A percentile compares a stretch with the other conserved stretches of the same genome.
Evolutionary conservation across 208 protist species (phyloP).

Genomic region (Wallacemonas sp.): DNA sequence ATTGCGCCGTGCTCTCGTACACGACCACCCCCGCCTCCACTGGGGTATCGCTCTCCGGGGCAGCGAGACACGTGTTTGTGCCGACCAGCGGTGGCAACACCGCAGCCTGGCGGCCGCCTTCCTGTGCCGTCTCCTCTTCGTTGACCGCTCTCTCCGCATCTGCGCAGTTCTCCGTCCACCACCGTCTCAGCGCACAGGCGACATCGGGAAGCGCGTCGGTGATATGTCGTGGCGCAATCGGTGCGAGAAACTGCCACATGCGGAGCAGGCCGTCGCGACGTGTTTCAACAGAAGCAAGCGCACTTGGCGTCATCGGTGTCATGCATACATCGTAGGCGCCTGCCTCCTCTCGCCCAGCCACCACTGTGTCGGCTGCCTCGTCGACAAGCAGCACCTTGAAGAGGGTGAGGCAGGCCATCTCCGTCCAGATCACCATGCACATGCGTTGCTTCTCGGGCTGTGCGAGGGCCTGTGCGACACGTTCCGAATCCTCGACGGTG

Average conservation of each 20-base stretch:
- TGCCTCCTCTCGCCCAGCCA: not conserved
- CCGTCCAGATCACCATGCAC: constrained; percentile 43
- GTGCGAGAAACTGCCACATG: constrained; percentile 61
- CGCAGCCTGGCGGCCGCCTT: no score
- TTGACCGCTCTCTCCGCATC: no score
- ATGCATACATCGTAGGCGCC: constrained; percentile 9
- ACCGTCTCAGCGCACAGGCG: no score
- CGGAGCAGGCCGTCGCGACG: constrained; percentile 29
- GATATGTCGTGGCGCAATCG: constrained; percentile 6
- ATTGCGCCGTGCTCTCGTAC: constrained; percentile 18
- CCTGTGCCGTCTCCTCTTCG: not conserved
- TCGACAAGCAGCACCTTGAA: constrained; percentile 54
- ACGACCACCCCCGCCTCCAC: constrained; percentile 6
- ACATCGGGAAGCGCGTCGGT: not conserved
- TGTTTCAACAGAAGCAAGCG: constrained; percentile 20
- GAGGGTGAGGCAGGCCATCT: constrained; percentile 54
- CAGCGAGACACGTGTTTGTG: no score
- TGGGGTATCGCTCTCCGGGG: no score
- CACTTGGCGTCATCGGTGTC: constrained; percentile 13
- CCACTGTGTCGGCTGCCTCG: constrained; percentile 5
- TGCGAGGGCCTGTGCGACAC: no score
- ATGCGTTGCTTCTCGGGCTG: not conserved
- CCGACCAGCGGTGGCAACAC: no score
- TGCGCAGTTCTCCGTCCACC: no score
- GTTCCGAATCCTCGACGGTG: no score